A percentile compares a stretch with the other conserved stretches of the same genome.
These are phyloP conservation scores for Climacium dendroides DNA, from an alignment of 225 moss, liverwort and hornwort species.

Conservation along the genomic window DNA sequence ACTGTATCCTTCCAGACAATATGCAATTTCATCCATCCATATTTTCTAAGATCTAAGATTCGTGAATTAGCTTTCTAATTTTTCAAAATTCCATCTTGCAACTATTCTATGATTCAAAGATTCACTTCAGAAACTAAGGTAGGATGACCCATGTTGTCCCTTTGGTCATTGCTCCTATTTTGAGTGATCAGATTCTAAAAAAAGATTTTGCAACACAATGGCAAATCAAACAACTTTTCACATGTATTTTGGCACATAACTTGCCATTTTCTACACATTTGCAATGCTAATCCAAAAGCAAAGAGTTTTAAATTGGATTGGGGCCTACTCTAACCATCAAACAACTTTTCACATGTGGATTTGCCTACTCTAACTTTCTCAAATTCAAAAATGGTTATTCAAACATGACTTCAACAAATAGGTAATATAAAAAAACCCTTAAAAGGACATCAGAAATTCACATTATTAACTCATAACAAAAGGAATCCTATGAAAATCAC, in stretches of 20 bases:
- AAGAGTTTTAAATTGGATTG: too few relatives aligned
- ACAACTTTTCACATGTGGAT: too few relatives aligned
- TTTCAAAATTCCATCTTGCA: background rate
- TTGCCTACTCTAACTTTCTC: too few relatives aligned
- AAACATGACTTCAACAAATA: background rate
- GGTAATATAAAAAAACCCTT: background rate
- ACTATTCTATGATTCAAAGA: background rate
- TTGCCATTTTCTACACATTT: background rate
- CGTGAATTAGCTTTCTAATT: background rate
- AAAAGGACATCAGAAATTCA: background rate
- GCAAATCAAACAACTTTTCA: background rate
- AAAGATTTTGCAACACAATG: too few relatives aligned
- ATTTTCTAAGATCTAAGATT: background rate
- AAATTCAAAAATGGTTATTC: background rate
- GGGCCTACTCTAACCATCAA: too few relatives aligned
- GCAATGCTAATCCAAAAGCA: background rate
- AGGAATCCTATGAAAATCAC: background rate
- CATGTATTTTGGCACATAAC: background rate
- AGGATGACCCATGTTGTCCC: background rate
- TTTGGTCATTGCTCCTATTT: background rate
- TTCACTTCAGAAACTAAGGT: background rate
- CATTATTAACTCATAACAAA: background rate
- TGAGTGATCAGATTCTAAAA: too few relatives aligned
- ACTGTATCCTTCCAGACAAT: background rate
- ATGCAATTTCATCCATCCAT: background rate